Evolutionary conservation across 768 basidiomycete species (phyloP), one percentile per base, ranked within the genome.

Genomic region (Pleurotus giganteus): DNA sequence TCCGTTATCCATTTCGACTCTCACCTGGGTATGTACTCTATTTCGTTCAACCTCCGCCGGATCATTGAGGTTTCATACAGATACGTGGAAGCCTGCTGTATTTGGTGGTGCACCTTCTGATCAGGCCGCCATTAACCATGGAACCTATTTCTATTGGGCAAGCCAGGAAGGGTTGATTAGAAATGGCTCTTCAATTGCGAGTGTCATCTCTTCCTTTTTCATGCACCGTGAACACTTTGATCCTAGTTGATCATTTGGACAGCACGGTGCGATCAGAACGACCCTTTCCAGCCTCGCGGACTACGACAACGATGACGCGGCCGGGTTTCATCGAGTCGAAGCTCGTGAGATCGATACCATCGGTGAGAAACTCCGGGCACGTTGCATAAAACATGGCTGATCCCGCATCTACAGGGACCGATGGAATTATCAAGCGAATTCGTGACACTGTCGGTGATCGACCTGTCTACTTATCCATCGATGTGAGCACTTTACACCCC

Each of bases 91-190:
- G 62, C 86, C 87, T 3, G 74, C 80, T 28, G 83, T 88, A 8
- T 89, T 89, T 63, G 88, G 88, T 21, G 86, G 86, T 8, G 83
- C 88, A 2, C 87, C 86, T 3, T 85, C 85, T 24, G 75, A 78
- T 0, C 85, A 85, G 55, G 88, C 86, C 0, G 83, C 84, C 19
- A 84, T 94, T 59, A 93, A 89, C 57, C 92, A 94, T 57, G 92
- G 91, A 11, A 91, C 89, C 2, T 94, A 93, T 73, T 94, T 94
- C 69, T 94, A 91, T 71, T 89, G 89, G 80, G 93, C 93, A 0
- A 85, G 84, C 57, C 81, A 87, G 61, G 89, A 92, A 63, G 91
- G 92, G 2, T 73, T 92, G 41, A 86, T 95, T 58, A 77, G 76
- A 61, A 88, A 89, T 57, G 88, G 87, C 58, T 79, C 80, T 55